Evolutionary conservation across 208 protist genomes (phyloP).

Genomic region (Wallacemonas sp.): DNA sequence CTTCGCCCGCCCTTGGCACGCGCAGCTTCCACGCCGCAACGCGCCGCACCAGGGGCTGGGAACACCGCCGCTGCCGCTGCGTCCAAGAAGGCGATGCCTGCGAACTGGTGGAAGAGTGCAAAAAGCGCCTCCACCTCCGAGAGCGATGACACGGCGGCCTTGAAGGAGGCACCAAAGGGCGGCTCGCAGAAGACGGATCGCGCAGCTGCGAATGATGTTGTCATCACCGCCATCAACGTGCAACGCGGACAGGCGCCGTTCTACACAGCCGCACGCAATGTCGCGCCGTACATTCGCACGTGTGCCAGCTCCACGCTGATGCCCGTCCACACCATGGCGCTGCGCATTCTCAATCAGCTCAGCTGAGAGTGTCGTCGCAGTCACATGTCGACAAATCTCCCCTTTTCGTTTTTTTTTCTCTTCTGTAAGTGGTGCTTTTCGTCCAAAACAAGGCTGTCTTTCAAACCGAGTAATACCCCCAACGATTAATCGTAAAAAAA

Average conservation of each 20-base stretch:
- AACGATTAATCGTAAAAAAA: too few species aligned
- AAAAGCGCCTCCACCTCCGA: background rate
- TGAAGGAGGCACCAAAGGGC: too few species aligned
- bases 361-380: too few species aligned
- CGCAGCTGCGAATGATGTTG: slow-evolving; percentile 18
- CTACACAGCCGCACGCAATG: slow-evolving; percentile 50
- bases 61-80: background rate
- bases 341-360: slow-evolving; percentile 55
- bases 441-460: too few species aligned
- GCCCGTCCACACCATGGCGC: slow-evolving; percentile 40
- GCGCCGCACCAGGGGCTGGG: background rate
- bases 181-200: too few species aligned
- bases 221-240: slow-evolving; percentile 75
- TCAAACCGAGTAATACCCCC: too few species aligned
- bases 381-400: too few species aligned
- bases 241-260: slow-evolving; percentile 70
- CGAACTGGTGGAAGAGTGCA: slow-evolving; percentile 70
- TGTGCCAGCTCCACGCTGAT: slow-evolving; percentile 80
- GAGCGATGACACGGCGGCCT: slow-evolving; percentile 17
- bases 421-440: too few species aligned
- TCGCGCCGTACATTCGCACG: slow-evolving; percentile 68
- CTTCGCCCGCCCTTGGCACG: slow-evolving; percentile 43
- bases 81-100: slow-evolving; percentile 37
- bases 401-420: too few species aligned
- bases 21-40: background rate